Conservation (phyloP, 2,329 filamentous ascomycete species). For the Bretziella fagacearum region DNA sequence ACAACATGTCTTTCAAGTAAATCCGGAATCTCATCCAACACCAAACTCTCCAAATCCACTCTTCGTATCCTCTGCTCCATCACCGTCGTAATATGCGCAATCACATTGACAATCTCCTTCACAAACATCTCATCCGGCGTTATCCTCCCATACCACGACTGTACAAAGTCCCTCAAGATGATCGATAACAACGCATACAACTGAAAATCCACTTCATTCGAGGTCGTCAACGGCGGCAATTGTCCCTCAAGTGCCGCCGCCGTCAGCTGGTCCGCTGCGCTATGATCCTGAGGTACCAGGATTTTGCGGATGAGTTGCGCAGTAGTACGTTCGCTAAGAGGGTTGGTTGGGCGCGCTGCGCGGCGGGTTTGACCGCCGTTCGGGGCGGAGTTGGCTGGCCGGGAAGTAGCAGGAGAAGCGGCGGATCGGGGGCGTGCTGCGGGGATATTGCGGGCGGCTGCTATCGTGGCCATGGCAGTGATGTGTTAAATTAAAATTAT, state of each 20-base stretch:
- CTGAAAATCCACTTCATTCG: constrained; percentile 82
- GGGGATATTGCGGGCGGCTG: neutral
- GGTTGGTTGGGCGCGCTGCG: constrained; percentile 27
- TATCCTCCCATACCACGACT: constrained; percentile 85
- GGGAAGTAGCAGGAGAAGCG: neutral
- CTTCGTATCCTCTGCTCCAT: constrained; percentile 72
- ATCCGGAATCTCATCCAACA: constrained; percentile 77
- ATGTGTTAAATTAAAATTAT: too few relatives aligned
- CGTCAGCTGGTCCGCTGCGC: constrained; percentile 31
- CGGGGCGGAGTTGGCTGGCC: neutral
- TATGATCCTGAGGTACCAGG: constrained; percentile 53
- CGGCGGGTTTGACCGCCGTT: constrained; percentile 18
- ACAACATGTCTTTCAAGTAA: constrained; percentile 64
- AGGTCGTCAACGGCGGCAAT: constrained; percentile 79
- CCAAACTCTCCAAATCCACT: constrained; percentile 64
- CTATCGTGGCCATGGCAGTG: constrained; percentile 2
- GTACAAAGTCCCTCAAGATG: constrained; percentile 75
- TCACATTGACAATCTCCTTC: constrained; percentile 71
- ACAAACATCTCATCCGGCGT: constrained; percentile 80
- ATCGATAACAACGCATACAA: constrained; percentile 78
- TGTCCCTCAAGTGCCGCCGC: constrained; percentile 58
- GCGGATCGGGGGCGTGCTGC: neutral
- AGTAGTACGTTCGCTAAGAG: constrained; percentile 63
- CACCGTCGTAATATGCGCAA: constrained; percentile 78
- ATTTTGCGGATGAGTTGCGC: constrained; percentile 64